phyloP scores from a whole-genome alignment of 257 asterid species.

The Scutellaria baicalensis region DNA sequence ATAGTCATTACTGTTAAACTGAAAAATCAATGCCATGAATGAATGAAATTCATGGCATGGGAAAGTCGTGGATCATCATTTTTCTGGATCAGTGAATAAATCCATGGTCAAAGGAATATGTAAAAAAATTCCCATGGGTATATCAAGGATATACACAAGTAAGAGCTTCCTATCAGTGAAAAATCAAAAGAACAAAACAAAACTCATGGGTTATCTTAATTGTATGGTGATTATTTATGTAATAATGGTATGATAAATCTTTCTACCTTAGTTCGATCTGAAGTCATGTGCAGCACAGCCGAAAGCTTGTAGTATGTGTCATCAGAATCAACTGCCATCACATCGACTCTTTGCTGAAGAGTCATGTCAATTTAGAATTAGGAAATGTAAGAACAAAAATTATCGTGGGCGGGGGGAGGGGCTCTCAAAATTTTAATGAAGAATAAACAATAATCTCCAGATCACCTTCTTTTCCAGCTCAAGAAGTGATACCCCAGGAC shows the following conservation, averaged over 20 bases:
- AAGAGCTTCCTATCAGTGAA: too few species aligned
- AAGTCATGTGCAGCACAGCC: slow-evolving; percentile 87
- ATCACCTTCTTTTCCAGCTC: slow-evolving; percentile 98
- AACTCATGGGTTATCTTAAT: background rate
- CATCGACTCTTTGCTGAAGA: slow-evolving; percentile 89
- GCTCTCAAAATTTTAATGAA: background rate
- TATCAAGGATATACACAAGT: too few species aligned
- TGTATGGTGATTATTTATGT: slow-evolving; percentile 17
- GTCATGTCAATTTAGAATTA: slow-evolving; percentile 7
- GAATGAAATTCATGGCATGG: background rate
- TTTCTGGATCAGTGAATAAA: too few species aligned
- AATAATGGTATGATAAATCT: slow-evolving; percentile 21
- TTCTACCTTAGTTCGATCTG: slow-evolving; percentile 96
- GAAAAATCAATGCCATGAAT: background rate
- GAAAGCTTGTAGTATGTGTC: slow-evolving; percentile 93
- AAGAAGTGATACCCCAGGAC: slow-evolving; percentile 89
- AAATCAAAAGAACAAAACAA: background rate
- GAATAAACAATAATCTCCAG: background rate
- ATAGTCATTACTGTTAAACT: background rate
- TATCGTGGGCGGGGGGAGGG: background rate
- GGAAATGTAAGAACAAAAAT: background rate
- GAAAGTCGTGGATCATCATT: background rate
- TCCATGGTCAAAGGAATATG: too few species aligned
- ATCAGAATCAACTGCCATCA: slow-evolving; percentile 61
- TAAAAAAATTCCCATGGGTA: too few species aligned